Evolutionary conservation across 2,329 filamentous ascomycete species (phyloP), one percentile per base, ranked within the genome.

Genomic region (Aspergillus chevalieri): DNA sequence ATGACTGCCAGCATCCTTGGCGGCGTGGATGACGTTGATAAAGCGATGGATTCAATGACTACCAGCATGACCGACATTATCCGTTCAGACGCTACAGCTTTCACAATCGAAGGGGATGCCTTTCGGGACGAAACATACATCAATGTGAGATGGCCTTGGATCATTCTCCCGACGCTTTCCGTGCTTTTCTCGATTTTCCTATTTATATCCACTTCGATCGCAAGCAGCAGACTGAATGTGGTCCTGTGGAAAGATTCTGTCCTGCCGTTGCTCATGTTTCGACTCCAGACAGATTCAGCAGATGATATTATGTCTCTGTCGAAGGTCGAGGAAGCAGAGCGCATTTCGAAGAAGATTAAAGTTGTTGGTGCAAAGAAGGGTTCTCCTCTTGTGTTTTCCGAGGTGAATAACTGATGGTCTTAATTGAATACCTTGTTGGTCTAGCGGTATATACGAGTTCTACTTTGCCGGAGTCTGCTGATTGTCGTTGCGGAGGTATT

Each of bases 61-160:
- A 56, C 47, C 2, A 57, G 53, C 26, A 43, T 57, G 26, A 57
- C 55, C 6, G 45, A 56, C 38, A n/a, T 14, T 26, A 44, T 58
- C 12, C 56, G 54, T 12, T 7, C 41, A 2, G 61, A 58, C 39
- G 10, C 6, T 5, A 36, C 49, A 4, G 52, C 53, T 5, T 52
- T 41, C 3, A 34, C 47, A 7, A 43, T 60, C 12, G 21, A 19
- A 0, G 64, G 65, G 3, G 24, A 49, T 4, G 59, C 58, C 1
- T 61, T 50, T 30, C 39, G 48, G 7, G 49, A 42, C 12, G 58
- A 63, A 50, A 62, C 59, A 3, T 67, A 57, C 26, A 58, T 63
- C 33, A 47, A 56, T 15, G 63, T 68, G 7, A 56, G 57, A 9
- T 68, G 66, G 65, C 54, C 54, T 1, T 69, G 64, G 65, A 50